Base-by-base conservation (phyloP, 1,139 yeast species). In the Yamadazyma membranifaciens region DNA sequence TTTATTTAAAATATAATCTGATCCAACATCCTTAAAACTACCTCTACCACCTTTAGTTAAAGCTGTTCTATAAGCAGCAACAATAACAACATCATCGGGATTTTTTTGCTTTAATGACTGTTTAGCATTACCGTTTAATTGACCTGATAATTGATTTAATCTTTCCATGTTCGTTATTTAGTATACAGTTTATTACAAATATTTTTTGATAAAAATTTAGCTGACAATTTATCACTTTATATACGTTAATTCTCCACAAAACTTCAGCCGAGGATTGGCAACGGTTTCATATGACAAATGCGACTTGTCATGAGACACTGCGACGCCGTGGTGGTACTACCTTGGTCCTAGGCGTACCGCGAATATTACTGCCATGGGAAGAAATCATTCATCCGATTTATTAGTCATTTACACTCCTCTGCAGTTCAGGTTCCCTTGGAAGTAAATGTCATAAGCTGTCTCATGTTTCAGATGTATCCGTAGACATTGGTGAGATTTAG, bases 21-120 rank as follows among this genome's bases (percentile, higher is more conserved):
- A 75, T 37, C 82, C 76, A 44, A 85, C 78, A 58, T 86, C 89
- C 62, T 81, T 84, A 69, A 87, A 85, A 13, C 74, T 69, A 44
- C 96, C 96, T 63, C 78, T 83, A 50, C 91, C 88, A 35, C 92
- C 96, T 65, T 80, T 87, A 47, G 95, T 80, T 50, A 87, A 73
- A 33, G 97, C 94, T 7, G 96, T 85, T 69, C 98, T 80, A 73
- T 86, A 83, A 38, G 97, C 96, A 38, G 80, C 86, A 36, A 86
- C 87, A 48, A 88, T 81, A 38, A 88, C 95, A 28, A 87, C 94
- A 59, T 88, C 97, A 54, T 86, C 89, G 25, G 92, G 83, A 64
- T 77, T 75, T 67, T 86, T 84, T 48, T 77, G 75, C 44, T 56
- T 56, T 34, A 69, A 50, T 16, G 73, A 54, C 55, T 69, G 71